Percentiles rank a stretch among this genome's conserved stretches.
Evolutionary conservation across 2,329 filamentous ascomycete species (phyloP).

Genomic region (Sporothrix variecibatus): DNA sequence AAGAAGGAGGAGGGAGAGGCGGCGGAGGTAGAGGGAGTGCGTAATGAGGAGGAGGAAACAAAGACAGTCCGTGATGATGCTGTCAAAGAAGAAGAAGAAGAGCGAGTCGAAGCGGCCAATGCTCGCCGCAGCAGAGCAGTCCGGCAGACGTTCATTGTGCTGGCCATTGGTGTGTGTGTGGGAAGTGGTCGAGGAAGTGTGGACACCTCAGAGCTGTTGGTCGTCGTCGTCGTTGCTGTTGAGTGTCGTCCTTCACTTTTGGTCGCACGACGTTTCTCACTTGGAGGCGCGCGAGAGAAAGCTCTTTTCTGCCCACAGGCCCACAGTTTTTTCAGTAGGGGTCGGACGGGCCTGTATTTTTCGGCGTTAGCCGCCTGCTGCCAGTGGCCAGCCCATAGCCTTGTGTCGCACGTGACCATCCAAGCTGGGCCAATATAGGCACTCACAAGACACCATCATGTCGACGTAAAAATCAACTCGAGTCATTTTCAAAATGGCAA

Average conservation of each 20-base stretch:
- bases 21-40: slow-evolving; percentile 42
- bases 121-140: slow-evolving; percentile 56
- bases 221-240: background rate
- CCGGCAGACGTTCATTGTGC: slow-evolving; percentile 46
- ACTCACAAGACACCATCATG: background rate
- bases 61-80: slow-evolving; percentile 21
- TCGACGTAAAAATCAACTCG: background rate
- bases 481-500: background rate
- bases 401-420: background rate
- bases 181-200: background rate
- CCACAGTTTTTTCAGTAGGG: slow-evolving; percentile 8
- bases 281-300: background rate
- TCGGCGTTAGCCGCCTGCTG: slow-evolving; percentile 1
- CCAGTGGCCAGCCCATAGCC: background rate
- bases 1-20: slow-evolving; percentile 40
- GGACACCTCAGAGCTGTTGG: background rate
- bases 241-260: background rate
- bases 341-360: slow-evolving; percentile 1
- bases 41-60: background rate
- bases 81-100: slow-evolving; percentile 37
- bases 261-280: slow-evolving; percentile 10
- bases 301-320: slow-evolving; percentile 17
- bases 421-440: background rate
- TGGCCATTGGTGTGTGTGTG: slow-evolving; percentile 22
- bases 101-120: slow-evolving; percentile 39